Evolutionary conservation across 179 eudicot species (phyloP), one percentile per base, ranked within the genome.

Genomic region (Silene noctiflora): DNA sequence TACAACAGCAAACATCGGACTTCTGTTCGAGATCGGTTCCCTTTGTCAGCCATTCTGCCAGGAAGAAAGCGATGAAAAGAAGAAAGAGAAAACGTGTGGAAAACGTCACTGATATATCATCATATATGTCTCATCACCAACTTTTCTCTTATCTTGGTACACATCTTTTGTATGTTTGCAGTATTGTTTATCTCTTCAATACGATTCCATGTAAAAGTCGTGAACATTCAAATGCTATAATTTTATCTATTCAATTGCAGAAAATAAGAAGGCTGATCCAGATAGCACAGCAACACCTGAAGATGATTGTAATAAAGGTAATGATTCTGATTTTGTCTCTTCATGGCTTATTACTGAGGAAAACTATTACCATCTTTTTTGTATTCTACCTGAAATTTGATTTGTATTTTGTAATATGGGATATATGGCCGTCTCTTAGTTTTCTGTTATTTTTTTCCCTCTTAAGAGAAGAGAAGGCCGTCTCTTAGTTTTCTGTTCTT

Each of bases 141-240:
- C 89, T 92, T 81, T 92, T 92, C 88, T 89, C 96, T 31, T 85
- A 87, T 73, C 67, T 65, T 69, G 94, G 97, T 92, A 87, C 71
- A 60, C 0, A 39, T 35, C 24, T 73, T 56, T 61, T 70, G 58
- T 73, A 17, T 35, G 25, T 16, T 11, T 33, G 73, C 19, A 53
- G 61, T 72, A 9, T 13, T 59, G 3, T 24, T 72, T 48, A 21
- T 24, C 14, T 53, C 53, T 62, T 58, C 62, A 22, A n/a, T 75
- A 46, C 80, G 31, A 8, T 29, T 14, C 31, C 69, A 19, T 31
- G 21, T 14, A 7, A 27, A 21, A 27, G 17, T 20, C 20, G 29
- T 59, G 67, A 46, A 60, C 42, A 11, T 46, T 25, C 9, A n/a
- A 25, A 33, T 31, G n/a, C 74, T 74, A 78, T 68, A 46, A 51